A percentile compares a stretch with the other conserved stretches of the same genome.
Evolutionary conservation across 140 eudicot genomes (phyloP).

Genomic region (Anethum foeniculum): DNA sequence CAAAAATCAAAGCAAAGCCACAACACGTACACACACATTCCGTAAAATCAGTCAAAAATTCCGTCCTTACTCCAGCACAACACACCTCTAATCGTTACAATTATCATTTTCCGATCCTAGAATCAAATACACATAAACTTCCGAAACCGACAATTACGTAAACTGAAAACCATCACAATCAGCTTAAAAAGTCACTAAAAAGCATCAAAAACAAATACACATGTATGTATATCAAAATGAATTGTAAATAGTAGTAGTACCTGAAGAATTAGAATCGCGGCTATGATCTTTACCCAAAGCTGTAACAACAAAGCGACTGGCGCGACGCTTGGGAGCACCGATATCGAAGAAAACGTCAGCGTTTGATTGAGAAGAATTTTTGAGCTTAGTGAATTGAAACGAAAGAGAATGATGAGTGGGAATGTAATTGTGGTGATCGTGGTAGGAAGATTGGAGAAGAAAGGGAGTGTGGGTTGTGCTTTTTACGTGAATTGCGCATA

Average conservation of each 20-base stretch:
- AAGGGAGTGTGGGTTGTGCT: slow-evolving; percentile 28
- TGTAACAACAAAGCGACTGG: slow-evolving; percentile 19
- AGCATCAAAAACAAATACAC: not conserved
- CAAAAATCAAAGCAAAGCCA: not conserved
- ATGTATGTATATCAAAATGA: not conserved
- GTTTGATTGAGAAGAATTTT: slow-evolving; percentile 16
- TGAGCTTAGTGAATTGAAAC: slow-evolving; percentile 15
- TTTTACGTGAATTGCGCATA: slow-evolving; percentile 36
- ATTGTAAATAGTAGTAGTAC: not conserved
- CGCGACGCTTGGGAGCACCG: slow-evolving; percentile 18
- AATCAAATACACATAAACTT: not conserved
- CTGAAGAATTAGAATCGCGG: slow-evolving; percentile 34
- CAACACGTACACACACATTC: not conserved
- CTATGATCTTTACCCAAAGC: slow-evolving; percentile 45
- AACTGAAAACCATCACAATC: not conserved
- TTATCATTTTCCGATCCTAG: not conserved
- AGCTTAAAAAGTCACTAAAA: not conserved
- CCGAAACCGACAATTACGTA: not conserved
- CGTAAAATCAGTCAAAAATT: not conserved
- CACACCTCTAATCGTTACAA: not conserved
- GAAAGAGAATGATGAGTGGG: slow-evolving; percentile 21
- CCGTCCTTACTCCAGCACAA: not conserved
- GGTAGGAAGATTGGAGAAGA: slow-evolving; percentile 15
- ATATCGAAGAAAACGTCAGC: slow-evolving; percentile 23
- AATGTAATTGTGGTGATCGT: not conserved